phyloP scores from a whole-genome alignment of 495 filamentous ascomycete species.

The Aspergillus affinis region DNA sequence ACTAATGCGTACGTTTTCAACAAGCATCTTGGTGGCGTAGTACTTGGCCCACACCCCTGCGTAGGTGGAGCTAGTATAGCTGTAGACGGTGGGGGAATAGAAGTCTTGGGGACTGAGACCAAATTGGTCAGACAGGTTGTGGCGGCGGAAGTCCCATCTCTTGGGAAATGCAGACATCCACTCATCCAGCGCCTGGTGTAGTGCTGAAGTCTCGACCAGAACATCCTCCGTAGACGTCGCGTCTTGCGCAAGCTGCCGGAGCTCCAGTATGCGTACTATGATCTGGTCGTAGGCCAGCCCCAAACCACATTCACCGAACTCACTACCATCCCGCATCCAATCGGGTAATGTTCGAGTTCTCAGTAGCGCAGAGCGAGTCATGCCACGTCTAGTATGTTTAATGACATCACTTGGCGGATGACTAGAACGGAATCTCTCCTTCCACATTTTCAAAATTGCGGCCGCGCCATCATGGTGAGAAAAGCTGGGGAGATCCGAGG shows the following conservation, averaged over 20 bases:
- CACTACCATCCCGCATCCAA: neutral
- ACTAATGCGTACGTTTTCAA: neutral
- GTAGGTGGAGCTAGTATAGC: neutral
- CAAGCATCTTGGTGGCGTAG: neutral
- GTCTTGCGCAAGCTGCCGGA: neutral
- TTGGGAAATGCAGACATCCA: neutral
- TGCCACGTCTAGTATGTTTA: conserved; percentile 2
- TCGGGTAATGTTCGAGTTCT: neutral
- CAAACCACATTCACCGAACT: neutral
- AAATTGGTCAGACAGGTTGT: neutral
- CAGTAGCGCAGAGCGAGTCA: neutral
- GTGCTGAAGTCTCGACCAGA: neutral
- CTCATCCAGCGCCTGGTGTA: neutral
- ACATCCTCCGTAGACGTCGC: neutral
- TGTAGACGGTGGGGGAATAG: neutral
- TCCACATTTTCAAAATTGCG: conserved; percentile 2
- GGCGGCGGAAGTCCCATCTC: neutral
- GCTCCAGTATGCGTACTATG: neutral
- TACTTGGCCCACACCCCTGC: conserved; percentile 1
- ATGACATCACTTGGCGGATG: neutral
- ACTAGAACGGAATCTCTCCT: neutral
- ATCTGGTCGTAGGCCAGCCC: neutral
- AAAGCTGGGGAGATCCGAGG: neutral
- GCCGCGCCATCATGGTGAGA: conserved; percentile 4
- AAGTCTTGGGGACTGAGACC: neutral